A percentile compares a stretch with the other conserved stretches of the same genome.
Conservation (phyloP, 2,329 filamentous ascomycete genomes). For the Colletotrichum endophyticum region DNA sequence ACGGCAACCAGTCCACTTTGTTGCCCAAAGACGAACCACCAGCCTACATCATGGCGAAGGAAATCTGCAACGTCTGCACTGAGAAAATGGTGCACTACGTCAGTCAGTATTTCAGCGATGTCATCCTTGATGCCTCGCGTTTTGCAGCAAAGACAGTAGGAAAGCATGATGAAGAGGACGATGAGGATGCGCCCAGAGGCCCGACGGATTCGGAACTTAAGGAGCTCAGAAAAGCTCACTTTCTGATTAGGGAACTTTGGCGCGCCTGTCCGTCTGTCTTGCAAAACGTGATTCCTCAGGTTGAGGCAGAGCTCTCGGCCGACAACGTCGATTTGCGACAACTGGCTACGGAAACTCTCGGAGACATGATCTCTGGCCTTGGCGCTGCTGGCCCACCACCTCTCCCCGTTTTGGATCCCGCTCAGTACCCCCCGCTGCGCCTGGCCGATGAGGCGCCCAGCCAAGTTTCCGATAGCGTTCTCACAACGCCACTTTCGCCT, state of each 20-base stretch:
- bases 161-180: constrained; percentile 65
- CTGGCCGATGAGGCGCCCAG: constrained; percentile 62
- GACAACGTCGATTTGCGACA: constrained; percentile 87
- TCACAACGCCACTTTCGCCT: constrained; percentile 84
- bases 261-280: constrained; percentile 86
- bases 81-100: constrained; percentile 96
- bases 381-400: constrained; percentile 87
- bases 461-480: constrained; percentile 60
- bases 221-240: constrained; percentile 88
- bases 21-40: constrained; percentile 87
- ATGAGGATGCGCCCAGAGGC: constrained; percentile 63
- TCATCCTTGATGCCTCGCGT: constrained; percentile 86
- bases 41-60: constrained; percentile 96
- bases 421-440: constrained; percentile 81
- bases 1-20: constrained; percentile 82
- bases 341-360: constrained; percentile 90
- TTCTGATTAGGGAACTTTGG: constrained; percentile 91
- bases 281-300: constrained; percentile 90
- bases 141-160: constrained; percentile 61
- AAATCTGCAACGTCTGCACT: constrained; percentile 84
- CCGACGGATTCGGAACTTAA: constrained; percentile 84
- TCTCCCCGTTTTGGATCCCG: constrained; percentile 74
- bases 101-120: constrained; percentile 95
- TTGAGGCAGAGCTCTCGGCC: constrained; percentile 89
- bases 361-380: constrained; percentile 93